phyloP scores from a whole-genome alignment of 352 stramenopile species.

The Globisporangium uncinulatum region DNA sequence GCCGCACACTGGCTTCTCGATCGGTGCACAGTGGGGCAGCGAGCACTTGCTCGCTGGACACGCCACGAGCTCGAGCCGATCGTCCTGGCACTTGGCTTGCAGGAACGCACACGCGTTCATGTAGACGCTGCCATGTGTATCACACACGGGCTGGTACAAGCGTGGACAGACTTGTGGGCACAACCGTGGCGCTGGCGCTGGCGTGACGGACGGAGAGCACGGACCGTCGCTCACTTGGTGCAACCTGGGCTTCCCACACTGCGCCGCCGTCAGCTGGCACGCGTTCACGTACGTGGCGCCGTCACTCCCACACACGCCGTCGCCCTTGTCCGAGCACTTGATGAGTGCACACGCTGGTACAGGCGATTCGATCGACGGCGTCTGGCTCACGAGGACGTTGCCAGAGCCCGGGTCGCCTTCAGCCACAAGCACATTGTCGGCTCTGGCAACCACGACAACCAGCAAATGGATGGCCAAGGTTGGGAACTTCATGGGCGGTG shows the following conservation, averaged over 20 bases:
- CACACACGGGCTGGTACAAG: constrained; percentile 40
- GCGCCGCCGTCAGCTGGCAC: constrained; percentile 8
- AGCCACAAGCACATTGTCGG: background rate
- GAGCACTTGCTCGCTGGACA: background rate
- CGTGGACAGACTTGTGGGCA: background rate
- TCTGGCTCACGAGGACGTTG: background rate
- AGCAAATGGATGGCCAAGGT: background rate
- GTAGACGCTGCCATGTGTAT: constrained; percentile 38
- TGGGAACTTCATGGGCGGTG: background rate
- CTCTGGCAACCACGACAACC: background rate
- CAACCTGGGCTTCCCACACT: constrained; percentile 4
- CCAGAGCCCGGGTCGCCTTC: background rate
- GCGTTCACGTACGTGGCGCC: constrained; percentile 13
- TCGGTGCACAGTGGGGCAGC: constrained; percentile 6
- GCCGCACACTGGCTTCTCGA: constrained; percentile 9
- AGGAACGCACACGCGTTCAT: constrained; percentile 41
- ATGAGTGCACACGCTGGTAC: constrained; percentile 6
- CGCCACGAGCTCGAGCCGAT: background rate
- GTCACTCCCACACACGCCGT: constrained; percentile 10
- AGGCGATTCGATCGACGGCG: background rate
- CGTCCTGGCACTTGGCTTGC: constrained; percentile 25
- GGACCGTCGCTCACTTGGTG: constrained; percentile 4
- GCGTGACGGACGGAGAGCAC: background rate
- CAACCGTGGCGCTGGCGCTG: background rate
- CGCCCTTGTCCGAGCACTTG: constrained; percentile 11